Evolutionary conservation across 768 basidiomycete genomes (phyloP), one percentile per base, ranked within the genome.

Genomic region (Russula vinacea): DNA sequence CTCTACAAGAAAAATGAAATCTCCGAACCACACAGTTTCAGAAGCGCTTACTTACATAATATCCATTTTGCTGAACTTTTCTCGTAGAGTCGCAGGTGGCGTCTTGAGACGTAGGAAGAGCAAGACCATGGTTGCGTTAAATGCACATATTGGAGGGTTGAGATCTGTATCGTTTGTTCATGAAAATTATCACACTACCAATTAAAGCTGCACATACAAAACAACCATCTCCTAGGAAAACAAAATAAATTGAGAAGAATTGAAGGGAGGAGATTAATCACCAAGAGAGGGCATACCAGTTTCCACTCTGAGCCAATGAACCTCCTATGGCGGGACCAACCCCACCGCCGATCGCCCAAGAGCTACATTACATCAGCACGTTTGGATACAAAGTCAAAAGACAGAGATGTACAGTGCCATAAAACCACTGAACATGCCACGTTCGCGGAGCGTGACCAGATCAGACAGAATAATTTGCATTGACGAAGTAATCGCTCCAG

Each of bases 21-120:
- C 19, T n/a, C 60, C 1, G 1, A 44, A 11, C 33, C 16, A 59
- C 11, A 45, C n/a, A 26, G 4, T 10, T 37, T 24, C n/a, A 19
- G 2, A 33, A 68, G 71, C 17, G 13, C 64, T 22, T 53, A 80
- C 64, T 22, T 53, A 80, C 78, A 75, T 73, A 73, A 76, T 75
- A 60, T 80, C 78, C 62, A 80, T 73, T 16, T 74, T 72, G 1
- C 58, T 52, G 13, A 79, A 52, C 60, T 78, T 79, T 40, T 74
- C 63, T 14, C 60, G 55, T 26, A 71, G 66, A 10, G 67, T 70
- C 19, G 74, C 78, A 2, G 70, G 47, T 0, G 80, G 77, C 13
- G 70, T 72, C 17, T 72, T 75, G 14, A 80, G 67, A 24, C 72
- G 70, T 37, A 79, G 67, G 60, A 73, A 74, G 39, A 75, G 42